Conservation (phyloP, 345 rosid genomes). For the Moricandia moricandioides region DNA sequence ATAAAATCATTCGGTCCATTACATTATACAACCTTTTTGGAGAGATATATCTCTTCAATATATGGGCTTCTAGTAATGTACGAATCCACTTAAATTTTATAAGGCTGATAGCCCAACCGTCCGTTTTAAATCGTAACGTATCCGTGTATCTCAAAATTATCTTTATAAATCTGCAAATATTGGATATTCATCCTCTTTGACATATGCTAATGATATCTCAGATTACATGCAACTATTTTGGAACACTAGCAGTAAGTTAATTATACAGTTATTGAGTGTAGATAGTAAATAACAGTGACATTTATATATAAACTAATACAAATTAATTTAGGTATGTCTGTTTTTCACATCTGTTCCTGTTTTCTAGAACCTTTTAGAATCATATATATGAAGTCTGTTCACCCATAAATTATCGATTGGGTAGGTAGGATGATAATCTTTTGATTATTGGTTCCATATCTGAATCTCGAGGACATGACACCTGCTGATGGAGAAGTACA, state of each 20-base stretch:
- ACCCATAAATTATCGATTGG: constrained; percentile 1
- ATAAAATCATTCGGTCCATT: neutral
- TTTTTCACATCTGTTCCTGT: neutral
- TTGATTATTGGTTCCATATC: neutral
- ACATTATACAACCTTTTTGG: neutral
- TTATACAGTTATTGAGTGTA: neutral
- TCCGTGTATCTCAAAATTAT: neutral
- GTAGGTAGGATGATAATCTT: neutral
- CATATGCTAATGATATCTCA: neutral
- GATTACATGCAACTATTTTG: neutral
- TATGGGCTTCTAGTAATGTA: neutral
- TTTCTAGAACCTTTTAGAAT: neutral
- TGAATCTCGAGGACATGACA: constrained; percentile 16
- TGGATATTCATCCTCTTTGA: neutral
- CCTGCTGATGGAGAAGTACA: constrained; percentile 17
- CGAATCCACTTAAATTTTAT: neutral
- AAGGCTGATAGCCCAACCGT: neutral
- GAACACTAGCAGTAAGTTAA: neutral
- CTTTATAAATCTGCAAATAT: neutral
- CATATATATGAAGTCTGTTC: neutral
- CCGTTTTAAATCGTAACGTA: neutral
- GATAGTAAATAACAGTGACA: neutral
- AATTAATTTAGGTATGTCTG: neutral
- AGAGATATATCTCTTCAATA: neutral
- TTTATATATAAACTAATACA: neutral